Conservation (phyloP, 164 flowering plant genomes). For the Magnolia kwangsiensis region DNA sequence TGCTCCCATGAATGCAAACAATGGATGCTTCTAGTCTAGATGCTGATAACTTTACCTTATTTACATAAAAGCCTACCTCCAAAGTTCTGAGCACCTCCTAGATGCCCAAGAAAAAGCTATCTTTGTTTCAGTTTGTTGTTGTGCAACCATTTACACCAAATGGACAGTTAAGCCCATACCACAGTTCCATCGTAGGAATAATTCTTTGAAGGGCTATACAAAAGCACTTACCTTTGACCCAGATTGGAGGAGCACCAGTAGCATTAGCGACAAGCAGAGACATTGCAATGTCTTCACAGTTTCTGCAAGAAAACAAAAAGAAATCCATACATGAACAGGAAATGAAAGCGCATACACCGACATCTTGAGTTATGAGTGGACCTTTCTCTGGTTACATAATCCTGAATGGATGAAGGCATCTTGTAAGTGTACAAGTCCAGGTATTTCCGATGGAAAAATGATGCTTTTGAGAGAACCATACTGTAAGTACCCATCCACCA, state of each 20-base stretch:
- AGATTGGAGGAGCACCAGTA: constrained; percentile 37
- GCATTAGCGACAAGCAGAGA: constrained; percentile 44
- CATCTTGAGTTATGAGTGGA: not conserved
- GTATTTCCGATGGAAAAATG: constrained; percentile 49
- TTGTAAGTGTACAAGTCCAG: constrained; percentile 38
- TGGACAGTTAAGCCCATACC: not conserved
- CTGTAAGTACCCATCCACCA: constrained; percentile 64
- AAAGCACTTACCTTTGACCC: constrained; percentile 35
- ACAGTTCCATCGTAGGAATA: not conserved
- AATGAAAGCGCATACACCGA: not conserved
- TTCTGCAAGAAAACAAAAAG: constrained; percentile 18
- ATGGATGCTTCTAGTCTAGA: too few species aligned
- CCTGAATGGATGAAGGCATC: constrained; percentile 44
- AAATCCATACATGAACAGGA: not conserved
- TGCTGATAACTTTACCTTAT: too few species aligned
- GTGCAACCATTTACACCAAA: not conserved
- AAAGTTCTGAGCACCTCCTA: not conserved
- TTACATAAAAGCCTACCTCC: too few species aligned
- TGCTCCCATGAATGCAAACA: too few species aligned
- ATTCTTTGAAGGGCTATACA: not conserved
- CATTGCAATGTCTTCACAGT: constrained; percentile 48
- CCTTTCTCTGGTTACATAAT: constrained; percentile 49
- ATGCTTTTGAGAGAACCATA: constrained; percentile 54
- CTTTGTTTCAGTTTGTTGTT: not conserved
- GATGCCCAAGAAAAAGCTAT: not conserved